Evolutionary conservation across 805 yeast species (phyloP), one percentile per base, ranked within the genome.

Genomic region (Lachancea waltii): DNA sequence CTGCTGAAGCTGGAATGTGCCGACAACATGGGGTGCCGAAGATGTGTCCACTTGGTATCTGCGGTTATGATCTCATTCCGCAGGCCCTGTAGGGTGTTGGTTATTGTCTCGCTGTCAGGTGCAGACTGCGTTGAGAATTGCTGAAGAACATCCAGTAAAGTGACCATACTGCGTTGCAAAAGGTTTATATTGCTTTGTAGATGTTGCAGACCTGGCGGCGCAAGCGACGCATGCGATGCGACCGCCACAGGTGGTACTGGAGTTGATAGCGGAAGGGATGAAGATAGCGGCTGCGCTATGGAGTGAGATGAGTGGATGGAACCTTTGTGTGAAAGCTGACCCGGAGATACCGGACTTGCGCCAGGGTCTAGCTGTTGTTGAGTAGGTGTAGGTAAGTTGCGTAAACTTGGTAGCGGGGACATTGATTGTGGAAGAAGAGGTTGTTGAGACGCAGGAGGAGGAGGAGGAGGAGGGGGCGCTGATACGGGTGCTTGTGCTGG

Each of bases 1-100:
- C 45, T 42, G 25, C 41, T 39, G 28, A 42, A 28, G 24, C 45
- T 38, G 15, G 38, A 38, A 20, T 30, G 37, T 6, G 40, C 23
- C 2, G 45, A 30, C 3, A 31, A n/a, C 19, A 27, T 13, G 2
- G 41, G 30, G 30, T 27, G 9, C 17, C 28, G n/a, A 7, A 23
- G 23, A 10, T 32, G 36, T 5, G 34, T 28, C 42, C 42, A 38
- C 23, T 21, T 22, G 25, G 26, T 24, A 16, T 38, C 42, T 7
- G 30, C 24, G 10, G 11, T 22, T 8, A 33, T 33, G 13, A 38
- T 27, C 14, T 38, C 42, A 23, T 33, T 27, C 15, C 18, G 20
- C 17, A 38, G 19, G 5, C 30, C 20, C 34, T 33, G 42, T 19
- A 38, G n/a, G 16, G 30, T 33, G 4, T 29, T 17, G 14, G 19